Base-by-base conservation (phyloP, 1,139 yeast species). In the Pichia terricola region DNA sequence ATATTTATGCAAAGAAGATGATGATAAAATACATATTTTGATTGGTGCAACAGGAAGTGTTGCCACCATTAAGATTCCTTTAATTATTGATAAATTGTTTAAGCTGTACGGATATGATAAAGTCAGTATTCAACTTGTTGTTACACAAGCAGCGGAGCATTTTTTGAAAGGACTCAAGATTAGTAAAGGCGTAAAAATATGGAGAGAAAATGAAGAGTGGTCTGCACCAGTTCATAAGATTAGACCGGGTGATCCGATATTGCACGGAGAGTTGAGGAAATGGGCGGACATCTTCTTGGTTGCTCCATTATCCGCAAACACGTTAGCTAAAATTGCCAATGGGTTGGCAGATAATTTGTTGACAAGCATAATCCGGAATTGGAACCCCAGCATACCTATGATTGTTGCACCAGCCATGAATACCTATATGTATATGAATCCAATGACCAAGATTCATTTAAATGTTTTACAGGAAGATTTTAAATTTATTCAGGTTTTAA, bases 161-260 rank as follows among this genome's bases (percentile, higher is more conserved):
- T 91, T 89, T 57, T 65, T 87, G 46, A 79, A 70, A 63, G 94
- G 94, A 1, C 64, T 80, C 42, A 87, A 86, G 55, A 75, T 88
- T 30, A 86, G 91, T 33, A 71, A 80, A 4, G 88, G 84, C 50
- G 94, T 89, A 38, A 84, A 85, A 56, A 79, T 91, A 36, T 91
- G 97, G 96, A 70, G 94, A 56, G 97, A 91, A 61, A 81, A 79
- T 49, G 97, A 91, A 61, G 96, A 87, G 61, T 87, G 96, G 96
- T 77, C 73, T 46, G 74, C 73, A 40, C 78, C 75, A 42, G 58
- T 59, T 49, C 66, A 65, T 34, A 66, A 65, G 45, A 41, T 48
- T 5, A 50, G 44, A 38, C 66, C 67, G 33, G 73, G 74, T 5
- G 86, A 80, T 53, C 76, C 81, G 8, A 79, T 88, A 41, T 69